These are phyloP conservation scores for Skeletonema potamos DNA, from an alignment of 108 stramenopile species.

Conservation along the genomic window DNA sequence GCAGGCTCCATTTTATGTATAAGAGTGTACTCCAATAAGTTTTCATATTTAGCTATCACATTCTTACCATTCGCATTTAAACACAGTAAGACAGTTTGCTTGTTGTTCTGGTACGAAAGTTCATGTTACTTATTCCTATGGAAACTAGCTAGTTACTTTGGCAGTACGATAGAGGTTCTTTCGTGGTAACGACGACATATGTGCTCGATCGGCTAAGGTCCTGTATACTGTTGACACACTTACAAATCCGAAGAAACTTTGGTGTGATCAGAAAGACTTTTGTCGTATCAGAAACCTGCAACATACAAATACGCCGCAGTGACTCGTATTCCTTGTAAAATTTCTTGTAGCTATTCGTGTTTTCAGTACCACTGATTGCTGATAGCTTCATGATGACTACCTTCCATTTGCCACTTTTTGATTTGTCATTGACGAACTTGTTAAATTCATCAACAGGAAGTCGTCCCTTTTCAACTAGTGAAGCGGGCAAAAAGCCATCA, in stretches of 20 bases:
- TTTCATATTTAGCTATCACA: not conserved
- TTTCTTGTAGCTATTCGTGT: conserved; percentile 48
- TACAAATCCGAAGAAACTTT: conserved; percentile 51
- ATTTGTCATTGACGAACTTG: conserved; percentile 59
- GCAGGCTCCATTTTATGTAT: conserved; percentile 60
- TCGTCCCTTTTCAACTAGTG: conserved; percentile 58
- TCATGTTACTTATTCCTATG: not conserved
- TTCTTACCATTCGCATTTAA: not conserved
- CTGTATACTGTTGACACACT: conserved; percentile 27
- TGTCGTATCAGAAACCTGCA: conserved; percentile 49
- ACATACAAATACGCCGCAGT: conserved; percentile 67
- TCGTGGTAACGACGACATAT: conserved; percentile 63
- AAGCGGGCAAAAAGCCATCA: conserved; percentile 48
- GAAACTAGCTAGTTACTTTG: not conserved
- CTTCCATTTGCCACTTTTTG: conserved; percentile 52
- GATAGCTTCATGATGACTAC: conserved; percentile 46
- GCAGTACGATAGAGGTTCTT: conserved; percentile 10
- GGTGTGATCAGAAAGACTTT: conserved; percentile 76
- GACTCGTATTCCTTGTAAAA: conserved; percentile 72
- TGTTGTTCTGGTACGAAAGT: not conserved
- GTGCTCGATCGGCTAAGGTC: conserved; percentile 52
- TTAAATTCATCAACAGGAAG: conserved; percentile 57
- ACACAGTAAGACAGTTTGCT: too few species aligned
- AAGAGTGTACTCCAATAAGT: not conserved
- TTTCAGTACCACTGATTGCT: conserved; percentile 37